Evolutionary conservation across 2,329 filamentous ascomycete genomes (phyloP).

Genomic region (Pseudophaeomoniella oleicola): DNA sequence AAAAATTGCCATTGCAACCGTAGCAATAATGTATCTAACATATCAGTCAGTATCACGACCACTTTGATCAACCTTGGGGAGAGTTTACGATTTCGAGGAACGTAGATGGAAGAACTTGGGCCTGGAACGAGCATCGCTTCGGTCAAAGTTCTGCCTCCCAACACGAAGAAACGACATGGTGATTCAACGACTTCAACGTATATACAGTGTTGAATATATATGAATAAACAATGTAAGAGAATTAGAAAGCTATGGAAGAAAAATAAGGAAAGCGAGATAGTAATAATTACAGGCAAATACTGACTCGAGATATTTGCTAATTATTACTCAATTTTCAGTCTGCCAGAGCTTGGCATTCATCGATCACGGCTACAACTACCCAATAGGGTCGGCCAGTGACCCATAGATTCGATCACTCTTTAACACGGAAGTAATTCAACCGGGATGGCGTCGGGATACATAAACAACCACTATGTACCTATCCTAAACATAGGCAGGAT

Average conservation of each 20-base stretch:
- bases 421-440: too few relatives aligned
- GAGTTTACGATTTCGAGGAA: background rate
- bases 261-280: background rate
- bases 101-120: background rate
- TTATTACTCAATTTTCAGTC: too few relatives aligned
- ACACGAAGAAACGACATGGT: background rate
- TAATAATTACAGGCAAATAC: too few relatives aligned
- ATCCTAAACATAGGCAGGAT: too few relatives aligned
- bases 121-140: background rate
- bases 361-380: too few relatives aligned
- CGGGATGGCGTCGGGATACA: too few relatives aligned
- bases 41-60: background rate
- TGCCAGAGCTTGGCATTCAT: too few relatives aligned
- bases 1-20: constrained; percentile 1
- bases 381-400: too few relatives aligned
- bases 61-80: background rate
- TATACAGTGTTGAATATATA: background rate
- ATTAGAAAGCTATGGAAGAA: background rate
- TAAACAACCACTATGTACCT: too few relatives aligned
- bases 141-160: background rate
- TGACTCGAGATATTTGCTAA: too few relatives aligned
- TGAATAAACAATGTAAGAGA: background rate
- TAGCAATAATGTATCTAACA: background rate
- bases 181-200: background rate
- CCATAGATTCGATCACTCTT: too few relatives aligned